Base-by-base conservation (phyloP, 176 grass and related monocot genomes). In the Carex scoparia region DNA sequence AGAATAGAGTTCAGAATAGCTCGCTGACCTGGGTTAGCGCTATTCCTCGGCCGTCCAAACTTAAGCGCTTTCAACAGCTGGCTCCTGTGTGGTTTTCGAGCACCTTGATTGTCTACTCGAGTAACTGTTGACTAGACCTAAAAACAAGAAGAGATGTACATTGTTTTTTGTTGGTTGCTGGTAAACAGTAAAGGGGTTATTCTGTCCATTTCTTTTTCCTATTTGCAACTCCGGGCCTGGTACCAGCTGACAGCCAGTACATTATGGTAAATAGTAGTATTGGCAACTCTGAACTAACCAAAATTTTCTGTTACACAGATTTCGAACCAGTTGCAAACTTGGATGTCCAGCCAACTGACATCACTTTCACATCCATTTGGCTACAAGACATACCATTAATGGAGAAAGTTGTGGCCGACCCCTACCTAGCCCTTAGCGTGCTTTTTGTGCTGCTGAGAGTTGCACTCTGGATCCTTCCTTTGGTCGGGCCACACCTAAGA, bases 351-450 rank as follows among this genome's bases (percentile, higher is more conserved):
- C 85, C 81, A n/a, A 79, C 65, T 80, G 80, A 58, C 19, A 35
- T 65, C 55, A 66, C 56, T 56, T 84, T 48, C 85, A 74, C 57
- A 48, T 69, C 86, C 61, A 79, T 42, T 1, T 89, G 75, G 69
- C 58, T 85, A 33, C 79, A 84, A 90, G 84, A 65, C 69, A 23
- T 79, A 56, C 91, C 94, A 72, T 51, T 92, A 8, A 85, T 54
- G 77, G 95, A 94, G 88, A 77, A 86, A 79, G 69, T 94, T 84
- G 84, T 82, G 61, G 79, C 59, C 9, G 95, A 98, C 55, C 95
- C 95, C 27, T 95, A 90, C 48, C 68, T 98, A 53, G 63, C 86
- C 85, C 86, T 98, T 80, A 90, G 92, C 42, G 19, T 98, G 60
- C 59, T 98, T 53, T 94, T 94, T 79, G 79, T 94, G 63, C 86